These are phyloP conservation scores for Pyrenula massariospora DNA, from an alignment of 495 filamentous ascomycete species.

Conservation along the genomic window DNA sequence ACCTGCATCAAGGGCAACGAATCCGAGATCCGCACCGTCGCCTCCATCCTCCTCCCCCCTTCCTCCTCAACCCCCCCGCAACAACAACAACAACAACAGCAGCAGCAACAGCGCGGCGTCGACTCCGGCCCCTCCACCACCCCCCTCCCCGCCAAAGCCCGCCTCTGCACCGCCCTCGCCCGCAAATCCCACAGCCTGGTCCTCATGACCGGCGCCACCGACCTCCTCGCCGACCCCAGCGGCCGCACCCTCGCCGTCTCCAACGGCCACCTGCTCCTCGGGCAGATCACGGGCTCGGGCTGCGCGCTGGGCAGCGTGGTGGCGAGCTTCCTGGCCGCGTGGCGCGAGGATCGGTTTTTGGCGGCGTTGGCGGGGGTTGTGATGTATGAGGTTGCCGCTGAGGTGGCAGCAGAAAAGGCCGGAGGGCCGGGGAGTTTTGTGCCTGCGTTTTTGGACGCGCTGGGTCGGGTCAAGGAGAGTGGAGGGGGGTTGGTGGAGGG, in stretches of 20 bases:
- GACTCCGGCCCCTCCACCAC: conserved; percentile 58
- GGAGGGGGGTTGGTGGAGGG: conserved; percentile 33
- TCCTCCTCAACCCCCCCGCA: conserved; percentile 4
- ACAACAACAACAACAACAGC: conserved; percentile 13
- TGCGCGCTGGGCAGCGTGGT: conserved; percentile 78
- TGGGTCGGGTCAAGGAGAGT: conserved; percentile 38
- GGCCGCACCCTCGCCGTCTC: conserved; percentile 47
- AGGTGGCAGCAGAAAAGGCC: conserved; percentile 45
- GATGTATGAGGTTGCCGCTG: conserved; percentile 78
- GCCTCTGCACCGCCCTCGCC: conserved; percentile 54
- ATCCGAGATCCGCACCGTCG: conserved; percentile 68
- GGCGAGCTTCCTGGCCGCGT: conserved; percentile 56
- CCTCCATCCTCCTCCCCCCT: conserved; percentile 25
- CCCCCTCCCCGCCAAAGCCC: conserved; percentile 38
- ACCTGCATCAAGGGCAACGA: conserved; percentile 94
- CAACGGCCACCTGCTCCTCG: conserved; percentile 71
- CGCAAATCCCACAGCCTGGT: conserved; percentile 56
- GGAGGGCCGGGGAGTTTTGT: conserved; percentile 82
- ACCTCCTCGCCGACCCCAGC: conserved; percentile 67
- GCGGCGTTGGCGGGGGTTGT: conserved; percentile 59
- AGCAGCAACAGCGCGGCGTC: conserved; percentile 71
- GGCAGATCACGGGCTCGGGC: conserved; percentile 77
- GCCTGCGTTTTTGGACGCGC: conserved; percentile 70
- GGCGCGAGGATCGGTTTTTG: conserved; percentile 50
- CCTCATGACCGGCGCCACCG: conserved; percentile 73